Base-by-base conservation (phyloP, 2,329 filamentous ascomycete species). In the Ascochyta viciae-villosae region DNA sequence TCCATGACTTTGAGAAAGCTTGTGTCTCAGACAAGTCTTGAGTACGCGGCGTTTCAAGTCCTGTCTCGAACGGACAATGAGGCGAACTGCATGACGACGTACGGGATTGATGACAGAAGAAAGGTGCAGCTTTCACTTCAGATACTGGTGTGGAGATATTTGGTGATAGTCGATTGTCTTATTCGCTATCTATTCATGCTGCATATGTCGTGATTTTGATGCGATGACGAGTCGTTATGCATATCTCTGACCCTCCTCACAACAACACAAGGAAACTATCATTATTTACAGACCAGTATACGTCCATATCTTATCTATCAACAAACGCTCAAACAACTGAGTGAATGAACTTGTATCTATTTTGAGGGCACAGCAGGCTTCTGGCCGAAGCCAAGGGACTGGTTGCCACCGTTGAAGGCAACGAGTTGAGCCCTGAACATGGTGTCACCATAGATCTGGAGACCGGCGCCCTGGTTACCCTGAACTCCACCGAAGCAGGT, bases 401-500 rank as follows among this genome's bases (percentile, higher is more conserved):
- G 72, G 63, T 84, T 80, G 22, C 79, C 77, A 13, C 77, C 81
- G 59, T 85, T 78, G 67, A 88, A 88, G 52, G 85, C 84, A 41
- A 85, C 84, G 65, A 87, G 85, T 62, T 85, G 79, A 4, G 83
- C 78, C 74, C 83, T 85, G 66, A 88, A 80, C 73, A 87, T 82
- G 24, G 82, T 79, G 64, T 87, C 86, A n/a, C 86, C 86, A 51
- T 82, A 82, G 69, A 91, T 87, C 74, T 87, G 84, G 34, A 89
- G 73, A 26, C 77, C 75, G 13, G 77, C 77, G 1, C 81, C 78
- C 51, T 67, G 67, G 42, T 83, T 85, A 29, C 83, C 80, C 76
- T 91, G 88, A 16, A 91, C 76, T 63, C 87, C 88, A 57, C 87
- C 88, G 63, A 88, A 90, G 78, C 88, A 91, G 51, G 79, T 84